phyloP scores from a whole-genome alignment of 1,284 basidiomycete species.

The Neotropicomus parvogracilis region DNA sequence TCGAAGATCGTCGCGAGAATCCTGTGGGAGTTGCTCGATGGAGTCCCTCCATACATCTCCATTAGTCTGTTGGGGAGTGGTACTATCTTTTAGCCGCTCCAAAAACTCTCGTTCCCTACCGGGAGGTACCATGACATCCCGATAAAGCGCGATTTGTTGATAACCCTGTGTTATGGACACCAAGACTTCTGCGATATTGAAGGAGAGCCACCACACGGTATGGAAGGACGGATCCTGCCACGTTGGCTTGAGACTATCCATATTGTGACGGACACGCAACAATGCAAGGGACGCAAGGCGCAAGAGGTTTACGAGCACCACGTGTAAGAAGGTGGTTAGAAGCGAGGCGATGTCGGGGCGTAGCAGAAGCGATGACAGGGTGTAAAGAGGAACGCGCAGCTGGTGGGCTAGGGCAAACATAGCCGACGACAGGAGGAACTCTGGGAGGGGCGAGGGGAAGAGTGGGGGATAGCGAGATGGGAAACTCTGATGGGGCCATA shows the following conservation, averaged over 20 bases:
- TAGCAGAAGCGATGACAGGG: slow-evolving; percentile 28
- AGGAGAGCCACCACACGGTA: slow-evolving; percentile 68
- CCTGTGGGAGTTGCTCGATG: slow-evolving; percentile 16
- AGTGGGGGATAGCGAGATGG: slow-evolving; percentile 41
- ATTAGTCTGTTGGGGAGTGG: slow-evolving; percentile 11
- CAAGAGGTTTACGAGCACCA: slow-evolving; percentile 48
- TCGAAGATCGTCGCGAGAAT: slow-evolving; percentile 18
- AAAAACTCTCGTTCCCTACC: slow-evolving; percentile 37
- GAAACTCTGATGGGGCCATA: slow-evolving; percentile 39
- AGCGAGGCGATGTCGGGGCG: slow-evolving; percentile 38
- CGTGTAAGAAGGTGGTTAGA: slow-evolving; percentile 49
- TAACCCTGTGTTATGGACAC: slow-evolving; percentile 68
- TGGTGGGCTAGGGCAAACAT: slow-evolving; percentile 60
- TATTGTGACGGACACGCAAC: slow-evolving; percentile 48
- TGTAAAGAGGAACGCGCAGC: slow-evolving; percentile 50
- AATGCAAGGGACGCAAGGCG: slow-evolving; percentile 54
- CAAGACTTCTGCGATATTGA: slow-evolving; percentile 63
- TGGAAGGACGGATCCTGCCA: slow-evolving; percentile 58
- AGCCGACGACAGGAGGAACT: slow-evolving; percentile 54
- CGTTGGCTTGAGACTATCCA: slow-evolving; percentile 43
- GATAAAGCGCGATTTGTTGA: slow-evolving; percentile 59
- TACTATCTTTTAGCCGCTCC: slow-evolving; percentile 20
- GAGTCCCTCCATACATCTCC: slow-evolving; percentile 17
- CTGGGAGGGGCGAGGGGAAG: slow-evolving; percentile 57
- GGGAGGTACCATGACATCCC: slow-evolving; percentile 56